These are phyloP conservation scores for Tremella yokohamensis DNA, from an alignment of 768 basidiomycete genomes.

Conservation along the genomic window DNA sequence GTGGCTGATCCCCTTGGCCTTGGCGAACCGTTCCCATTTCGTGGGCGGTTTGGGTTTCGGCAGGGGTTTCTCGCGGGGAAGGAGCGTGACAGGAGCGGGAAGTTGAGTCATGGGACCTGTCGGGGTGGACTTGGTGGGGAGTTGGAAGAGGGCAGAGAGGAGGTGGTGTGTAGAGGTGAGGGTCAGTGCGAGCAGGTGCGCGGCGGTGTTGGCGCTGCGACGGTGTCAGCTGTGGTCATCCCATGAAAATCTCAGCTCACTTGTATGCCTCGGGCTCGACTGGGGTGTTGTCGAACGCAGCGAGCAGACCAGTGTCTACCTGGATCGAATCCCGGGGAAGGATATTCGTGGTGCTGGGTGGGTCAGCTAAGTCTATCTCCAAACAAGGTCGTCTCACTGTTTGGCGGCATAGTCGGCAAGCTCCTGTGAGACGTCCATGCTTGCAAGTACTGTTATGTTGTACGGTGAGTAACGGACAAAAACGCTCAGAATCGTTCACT, in stretches of 20 bases:
- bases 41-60: slow-evolving; percentile 89
- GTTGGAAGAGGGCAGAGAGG: slow-evolving; percentile 70
- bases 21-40: slow-evolving; percentile 95
- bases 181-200: slow-evolving; percentile 68
- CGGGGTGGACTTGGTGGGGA: slow-evolving; percentile 64
- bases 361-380: slow-evolving; percentile 13
- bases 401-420: slow-evolving; percentile 70
- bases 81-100: slow-evolving; percentile 67
- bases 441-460: neutral
- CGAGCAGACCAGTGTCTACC: slow-evolving; percentile 75
- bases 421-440: slow-evolving; percentile 81
- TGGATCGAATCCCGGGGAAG: slow-evolving; percentile 54
- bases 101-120: slow-evolving; percentile 74
- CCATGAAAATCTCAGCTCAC: slow-evolving; percentile 54
- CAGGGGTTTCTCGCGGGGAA: slow-evolving; percentile 87
- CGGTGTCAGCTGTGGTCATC: neutral
- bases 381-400: slow-evolving; percentile 57
- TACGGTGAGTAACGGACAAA: neutral
- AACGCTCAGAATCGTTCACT: too few relatives aligned
- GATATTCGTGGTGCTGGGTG: slow-evolving; percentile 28
- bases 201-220: slow-evolving; percentile 69
- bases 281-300: slow-evolving; percentile 81
- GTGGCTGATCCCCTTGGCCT: slow-evolving; percentile 87
- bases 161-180: slow-evolving; percentile 79
- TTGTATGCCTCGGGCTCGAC: slow-evolving; percentile 79